These are phyloP conservation scores for Globisporangium cystogenes DNA, from an alignment of 352 stramenopile genomes.

Conservation along the genomic window DNA sequence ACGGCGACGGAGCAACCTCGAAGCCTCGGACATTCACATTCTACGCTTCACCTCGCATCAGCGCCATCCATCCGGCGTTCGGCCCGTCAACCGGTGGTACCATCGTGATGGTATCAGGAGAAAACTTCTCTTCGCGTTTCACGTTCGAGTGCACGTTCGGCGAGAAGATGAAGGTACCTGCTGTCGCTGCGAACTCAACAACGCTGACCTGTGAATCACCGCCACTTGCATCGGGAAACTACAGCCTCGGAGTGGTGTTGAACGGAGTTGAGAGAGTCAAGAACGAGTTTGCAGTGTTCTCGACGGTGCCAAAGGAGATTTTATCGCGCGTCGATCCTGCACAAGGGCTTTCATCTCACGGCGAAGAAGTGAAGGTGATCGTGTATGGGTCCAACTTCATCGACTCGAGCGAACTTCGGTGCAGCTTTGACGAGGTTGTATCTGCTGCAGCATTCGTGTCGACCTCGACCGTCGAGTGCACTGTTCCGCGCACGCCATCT, in stretches of 20 bases:
- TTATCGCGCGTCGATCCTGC: conserved; percentile 22
- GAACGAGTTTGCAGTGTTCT: conserved; percentile 28
- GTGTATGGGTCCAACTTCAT: conserved; percentile 45
- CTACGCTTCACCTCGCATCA: conserved; percentile 14
- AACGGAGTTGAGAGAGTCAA: conserved; percentile 10
- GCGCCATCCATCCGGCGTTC: conserved; percentile 16
- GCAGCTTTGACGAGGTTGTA: conserved; percentile 32
- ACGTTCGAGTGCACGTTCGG: conserved; percentile 30
- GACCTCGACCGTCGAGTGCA: conserved; percentile 37
- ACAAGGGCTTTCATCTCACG: conserved; percentile 17
- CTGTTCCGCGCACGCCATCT: conserved; percentile 36
- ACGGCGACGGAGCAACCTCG: conserved; percentile 18
- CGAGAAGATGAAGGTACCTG: conserved; percentile 4
- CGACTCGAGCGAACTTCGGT: conserved; percentile 33
- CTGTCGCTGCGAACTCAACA: conserved; percentile 5
- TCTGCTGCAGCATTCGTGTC: conserved; percentile 38
- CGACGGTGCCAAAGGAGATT: conserved; percentile 25
- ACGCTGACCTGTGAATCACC: conserved; percentile 21
- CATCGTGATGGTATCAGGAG: conserved; percentile 14
- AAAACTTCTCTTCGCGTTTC: conserved; percentile 17
- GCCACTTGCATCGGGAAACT: conserved; percentile 16
- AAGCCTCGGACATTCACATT: conserved; percentile 17
- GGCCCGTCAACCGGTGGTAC: conserved; percentile 29
- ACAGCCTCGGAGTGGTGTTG: conserved; percentile 27
- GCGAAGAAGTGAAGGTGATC: conserved; percentile 17